Evolutionary conservation across 1,284 basidiomycete species (phyloP).

Genomic region (Ganoderma lingzhi): DNA sequence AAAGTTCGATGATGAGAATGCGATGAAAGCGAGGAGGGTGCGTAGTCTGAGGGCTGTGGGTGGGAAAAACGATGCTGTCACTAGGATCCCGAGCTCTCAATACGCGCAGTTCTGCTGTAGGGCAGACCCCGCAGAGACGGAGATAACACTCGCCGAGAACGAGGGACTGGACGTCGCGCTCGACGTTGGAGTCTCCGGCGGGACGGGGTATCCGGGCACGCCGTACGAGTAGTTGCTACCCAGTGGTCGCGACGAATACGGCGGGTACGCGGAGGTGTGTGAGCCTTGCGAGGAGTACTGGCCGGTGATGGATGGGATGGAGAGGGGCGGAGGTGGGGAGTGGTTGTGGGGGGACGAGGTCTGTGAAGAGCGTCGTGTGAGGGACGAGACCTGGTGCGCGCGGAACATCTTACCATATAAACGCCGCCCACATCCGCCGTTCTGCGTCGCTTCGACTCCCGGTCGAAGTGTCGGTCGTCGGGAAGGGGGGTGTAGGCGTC

Average conservation of each 20-base stretch:
- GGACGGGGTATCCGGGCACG: conserved; percentile 55
- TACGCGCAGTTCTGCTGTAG: conserved; percentile 39
- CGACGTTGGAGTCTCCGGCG: conserved; percentile 71
- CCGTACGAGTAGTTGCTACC: conserved; percentile 51
- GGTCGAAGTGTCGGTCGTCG: conserved; percentile 53
- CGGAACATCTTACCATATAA: conserved; percentile 57
- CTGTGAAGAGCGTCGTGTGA: conserved; percentile 9
- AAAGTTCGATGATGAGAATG: conserved; percentile 33
- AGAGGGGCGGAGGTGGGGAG: conserved; percentile 65
- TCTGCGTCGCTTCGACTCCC: conserved; percentile 67
- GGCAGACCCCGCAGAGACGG: conserved; percentile 42
- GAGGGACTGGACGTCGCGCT: conserved; percentile 76
- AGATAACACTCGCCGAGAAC: conserved; percentile 81
- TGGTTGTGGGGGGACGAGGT: conserved; percentile 32
- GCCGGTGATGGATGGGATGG: conserved; percentile 54
- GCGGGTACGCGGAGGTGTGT: conserved; percentile 7
- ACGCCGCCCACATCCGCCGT: conserved; percentile 60
- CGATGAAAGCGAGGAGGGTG: conserved; percentile 33
- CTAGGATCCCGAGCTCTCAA: conserved; percentile 55
- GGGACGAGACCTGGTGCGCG: background rate
- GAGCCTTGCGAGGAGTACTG: conserved; percentile 37
- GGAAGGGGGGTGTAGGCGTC: conserved; percentile 23
- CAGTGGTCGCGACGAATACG: conserved; percentile 31
- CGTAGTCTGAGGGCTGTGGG: conserved; percentile 67
- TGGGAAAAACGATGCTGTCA: conserved; percentile 48